Conservation (phyloP, 176 grass and related monocot species). For the Avena atlantica region DNA sequence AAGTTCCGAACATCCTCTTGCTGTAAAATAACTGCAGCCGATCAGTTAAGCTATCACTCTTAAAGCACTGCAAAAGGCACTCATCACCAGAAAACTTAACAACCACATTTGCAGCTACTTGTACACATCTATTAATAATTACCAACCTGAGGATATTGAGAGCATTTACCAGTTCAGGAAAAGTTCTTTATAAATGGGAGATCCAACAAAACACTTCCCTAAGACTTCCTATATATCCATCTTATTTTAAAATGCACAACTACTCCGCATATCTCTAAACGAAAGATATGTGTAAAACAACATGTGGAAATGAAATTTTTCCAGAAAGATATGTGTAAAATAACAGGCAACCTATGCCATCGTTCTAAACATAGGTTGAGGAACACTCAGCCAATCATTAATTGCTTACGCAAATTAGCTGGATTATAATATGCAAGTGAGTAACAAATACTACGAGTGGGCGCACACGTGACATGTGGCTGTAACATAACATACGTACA, state of each 20-base stretch:
- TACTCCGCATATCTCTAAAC: background rate
- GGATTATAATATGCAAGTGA: background rate
- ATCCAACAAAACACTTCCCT: conserved; percentile 30
- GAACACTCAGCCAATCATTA: background rate
- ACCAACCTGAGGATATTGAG: conserved; percentile 4
- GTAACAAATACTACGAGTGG: background rate
- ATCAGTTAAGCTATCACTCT: conserved; percentile 39
- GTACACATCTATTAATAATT: background rate
- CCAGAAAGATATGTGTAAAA: conserved; percentile 1
- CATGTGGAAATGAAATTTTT: background rate
- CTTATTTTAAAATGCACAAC: background rate
- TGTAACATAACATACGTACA: background rate
- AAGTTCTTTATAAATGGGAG: background rate
- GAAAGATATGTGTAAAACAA: background rate
- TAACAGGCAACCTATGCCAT: background rate
- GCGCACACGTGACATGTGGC: background rate
- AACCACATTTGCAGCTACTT: conserved; percentile 25
- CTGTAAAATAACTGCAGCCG: conserved; percentile 56
- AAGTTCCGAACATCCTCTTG: conserved; percentile 94
- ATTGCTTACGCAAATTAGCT: background rate
- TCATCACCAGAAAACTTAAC: conserved; percentile 23
- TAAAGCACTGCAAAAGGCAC: conserved; percentile 5
- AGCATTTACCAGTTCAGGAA: conserved; percentile 14
- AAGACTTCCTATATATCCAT: conserved; percentile 10
- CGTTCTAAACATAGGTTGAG: conserved; percentile 14